A percentile compares a stretch with the other conserved stretches of the same genome.
Conservation (phyloP, 2,329 filamentous ascomycete species). For the Penicillium freii region DNA sequence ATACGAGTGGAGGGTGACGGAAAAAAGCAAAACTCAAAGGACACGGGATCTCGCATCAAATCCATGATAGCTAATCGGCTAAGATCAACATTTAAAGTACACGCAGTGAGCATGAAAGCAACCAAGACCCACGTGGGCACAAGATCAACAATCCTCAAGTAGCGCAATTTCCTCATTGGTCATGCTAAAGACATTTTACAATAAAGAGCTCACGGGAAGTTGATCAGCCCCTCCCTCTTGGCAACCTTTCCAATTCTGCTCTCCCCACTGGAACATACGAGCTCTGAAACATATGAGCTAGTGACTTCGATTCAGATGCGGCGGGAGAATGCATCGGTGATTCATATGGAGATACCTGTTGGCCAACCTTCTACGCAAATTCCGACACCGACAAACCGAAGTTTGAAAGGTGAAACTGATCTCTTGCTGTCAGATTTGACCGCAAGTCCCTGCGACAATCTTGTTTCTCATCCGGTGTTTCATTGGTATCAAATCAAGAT, state of each 20-base stretch:
- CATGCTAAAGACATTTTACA: neutral
- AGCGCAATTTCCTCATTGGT: neutral
- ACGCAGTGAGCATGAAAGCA: neutral
- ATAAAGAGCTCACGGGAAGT: neutral
- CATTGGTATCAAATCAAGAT: neutral
- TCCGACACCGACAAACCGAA: neutral
- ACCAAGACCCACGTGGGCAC: neutral
- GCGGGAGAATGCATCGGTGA: constrained; percentile 1
- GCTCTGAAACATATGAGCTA: neutral
- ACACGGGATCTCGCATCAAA: neutral
- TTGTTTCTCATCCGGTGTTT: neutral
- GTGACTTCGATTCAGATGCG: neutral
- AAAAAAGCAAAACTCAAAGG: constrained; percentile 1
- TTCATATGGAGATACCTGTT: neutral
- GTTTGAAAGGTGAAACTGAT: neutral
- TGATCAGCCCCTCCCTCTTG: neutral
- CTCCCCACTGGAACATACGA: neutral
- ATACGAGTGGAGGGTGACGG: neutral
- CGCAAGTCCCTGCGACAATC: neutral
- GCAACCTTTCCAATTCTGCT: neutral
- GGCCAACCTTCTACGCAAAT: neutral
- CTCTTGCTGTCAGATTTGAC: neutral
- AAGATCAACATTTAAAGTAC: neutral
- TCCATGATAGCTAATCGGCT: neutral
- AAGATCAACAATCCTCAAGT: neutral